Evolutionary conservation across 495 filamentous ascomycete species (phyloP), one percentile per base, ranked within the genome.

Genomic region (Polyplosphaeria fusca): DNA sequence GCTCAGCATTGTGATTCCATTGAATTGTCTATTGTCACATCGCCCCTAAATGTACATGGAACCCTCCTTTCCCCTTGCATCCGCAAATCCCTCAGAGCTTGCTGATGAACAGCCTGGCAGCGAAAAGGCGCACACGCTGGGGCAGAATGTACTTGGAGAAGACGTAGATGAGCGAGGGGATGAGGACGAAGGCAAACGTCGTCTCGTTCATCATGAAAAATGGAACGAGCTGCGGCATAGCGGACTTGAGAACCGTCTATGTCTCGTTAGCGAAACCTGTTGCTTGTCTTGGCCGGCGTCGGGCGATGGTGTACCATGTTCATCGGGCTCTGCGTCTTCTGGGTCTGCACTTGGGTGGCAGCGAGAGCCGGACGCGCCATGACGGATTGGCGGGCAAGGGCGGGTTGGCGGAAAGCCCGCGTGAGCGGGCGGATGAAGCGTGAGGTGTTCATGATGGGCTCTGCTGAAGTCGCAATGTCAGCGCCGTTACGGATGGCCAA

Each of bases 171-270:
- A 71, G 57, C 2, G 64, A 27, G 18, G 68, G 68, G 27, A 71
- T 35, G 30, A 61, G 45, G 48, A 69, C 61, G 57, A 71, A 69
- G 47, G 68, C 67, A 20, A 60, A 50, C 40, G 58, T 62, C 42
- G 59, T 64, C 65, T 71, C 68, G 65, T 71, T 71, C 53, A 71
- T 60, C 60, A 71, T 69, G 68, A 66, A 71, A 62, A 71, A 71
- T 40, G 68, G 68, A 47, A 71, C 49, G 37, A 71, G 67, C 52
- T 71, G 68, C n/a, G 68, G 68, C 68, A 71, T 71, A 40, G 64
- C 68, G 23, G 68, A 66, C 45, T 61, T 54, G 58, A 69, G 55
- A 14, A 64, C 49, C 14, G 45, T 55, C 68, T 70, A 42, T 9
- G n/a, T n/a, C n/a, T n/a, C n/a, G n/a, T n/a, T n/a, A n/a, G n/a